These are phyloP conservation scores for Trichoderma atrobrunneum DNA, from an alignment of 2,329 filamentous ascomycete species.

Conservation along the genomic window DNA sequence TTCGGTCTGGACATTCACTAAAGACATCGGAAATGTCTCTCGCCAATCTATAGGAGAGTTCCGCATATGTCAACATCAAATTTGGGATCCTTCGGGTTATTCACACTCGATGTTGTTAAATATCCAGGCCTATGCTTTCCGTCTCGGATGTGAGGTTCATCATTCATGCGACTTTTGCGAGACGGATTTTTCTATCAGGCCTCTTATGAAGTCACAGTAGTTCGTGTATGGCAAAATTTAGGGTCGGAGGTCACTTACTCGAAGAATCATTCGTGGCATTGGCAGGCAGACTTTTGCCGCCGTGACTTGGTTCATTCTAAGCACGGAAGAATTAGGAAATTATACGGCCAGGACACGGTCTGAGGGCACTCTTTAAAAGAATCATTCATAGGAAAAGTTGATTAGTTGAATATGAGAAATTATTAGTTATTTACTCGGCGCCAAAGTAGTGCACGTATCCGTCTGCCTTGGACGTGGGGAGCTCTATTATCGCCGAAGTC, in stretches of 20 bases:
- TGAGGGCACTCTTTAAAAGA: background rate
- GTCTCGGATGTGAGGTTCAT: background rate
- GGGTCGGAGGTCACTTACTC: background rate
- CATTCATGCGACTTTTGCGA: background rate
- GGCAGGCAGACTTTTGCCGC: background rate
- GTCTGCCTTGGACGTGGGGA: background rate
- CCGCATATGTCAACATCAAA: background rate
- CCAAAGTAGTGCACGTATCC: conserved; percentile 2
- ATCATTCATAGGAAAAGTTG: background rate
- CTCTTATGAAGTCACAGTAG: background rate
- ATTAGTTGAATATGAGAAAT: background rate
- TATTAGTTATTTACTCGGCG: background rate
- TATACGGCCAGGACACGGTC: background rate
- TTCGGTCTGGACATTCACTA: background rate
- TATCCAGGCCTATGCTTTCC: background rate
- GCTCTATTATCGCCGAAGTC: conserved; percentile 5
- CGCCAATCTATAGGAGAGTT: background rate
- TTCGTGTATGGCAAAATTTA: background rate
- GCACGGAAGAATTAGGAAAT: background rate
- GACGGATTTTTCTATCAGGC: background rate
- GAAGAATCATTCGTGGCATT: background rate
- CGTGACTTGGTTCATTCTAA: background rate
- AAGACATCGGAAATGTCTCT: background rate
- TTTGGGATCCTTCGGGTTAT: background rate
- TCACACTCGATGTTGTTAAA: background rate